Evolutionary conservation across 805 yeast genomes (phyloP), one percentile per base, ranked within the genome.

Genomic region (Teunomyces panamensis): DNA sequence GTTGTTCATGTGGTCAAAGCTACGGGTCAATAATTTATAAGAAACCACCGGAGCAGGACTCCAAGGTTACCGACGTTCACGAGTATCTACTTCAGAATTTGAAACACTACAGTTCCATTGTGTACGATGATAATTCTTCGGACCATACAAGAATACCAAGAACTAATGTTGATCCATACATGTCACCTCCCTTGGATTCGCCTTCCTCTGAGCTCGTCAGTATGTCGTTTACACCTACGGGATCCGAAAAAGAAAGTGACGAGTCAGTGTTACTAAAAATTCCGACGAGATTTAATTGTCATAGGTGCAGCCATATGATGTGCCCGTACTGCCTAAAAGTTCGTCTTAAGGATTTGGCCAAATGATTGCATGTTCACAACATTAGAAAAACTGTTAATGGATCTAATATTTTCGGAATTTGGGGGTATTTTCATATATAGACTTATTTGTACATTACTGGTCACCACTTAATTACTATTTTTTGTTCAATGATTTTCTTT

Each of bases 281-380:
- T 0, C 73, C 74, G 1, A 63, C 67, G 5, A 49, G 75, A 29
- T 70, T 65, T 51, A 64, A 62, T 17, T 70, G 75, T 43, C 68
- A 63, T 44, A 56, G 74, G 3, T 70, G 75, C 47, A 52, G 59
- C 44, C 75, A 70, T 49, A 68, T 70, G 74, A 70, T 70, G 75
- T 70, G 75, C 43, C 75, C 75, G 1, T 69, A 70, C 51, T 69
- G 74, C 45, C 60, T 63, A 14, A 70, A 70, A 47, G 54, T 68
- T 24, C 59, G 75, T 29, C 52, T 63, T 34, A 60, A 59, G 48
- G 73, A 69, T 47, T 55, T 65, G 47, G 48, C 43, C 34, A 37
- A 35, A 39, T 35, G 16, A 41, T 17, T 35, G 27, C 33, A 17
- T 10, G 5, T 10, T 30, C 24, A 13, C 27, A 10, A n/a, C 34